These are phyloP conservation scores for Pleurotus ostreatus DNA, from an alignment of 768 basidiomycete genomes.

Conservation along the genomic window DNA sequence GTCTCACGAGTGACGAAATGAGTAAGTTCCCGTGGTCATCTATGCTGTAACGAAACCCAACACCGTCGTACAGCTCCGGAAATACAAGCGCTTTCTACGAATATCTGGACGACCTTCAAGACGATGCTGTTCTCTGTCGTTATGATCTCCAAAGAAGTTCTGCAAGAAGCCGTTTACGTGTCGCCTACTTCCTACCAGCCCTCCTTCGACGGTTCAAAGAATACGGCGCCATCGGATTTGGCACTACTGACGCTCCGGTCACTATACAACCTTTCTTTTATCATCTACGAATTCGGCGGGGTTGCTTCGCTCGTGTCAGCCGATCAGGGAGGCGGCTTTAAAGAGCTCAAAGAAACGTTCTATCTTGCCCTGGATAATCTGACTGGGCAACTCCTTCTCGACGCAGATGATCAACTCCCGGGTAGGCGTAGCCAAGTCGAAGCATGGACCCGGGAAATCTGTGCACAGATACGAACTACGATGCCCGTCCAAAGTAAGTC, in stretches of 20 bases:
- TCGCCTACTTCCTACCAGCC: conserved; percentile 29
- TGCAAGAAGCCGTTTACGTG: conserved; percentile 52
- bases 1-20: conserved; percentile 24
- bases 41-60: conserved; percentile 3
- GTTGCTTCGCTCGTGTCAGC: conserved; percentile 41
- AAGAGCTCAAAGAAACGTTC: conserved; percentile 70
- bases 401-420: not conserved
- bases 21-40: conserved; percentile 16
- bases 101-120: conserved; percentile 68
- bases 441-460: conserved; percentile 22
- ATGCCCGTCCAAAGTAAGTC: not conserved
- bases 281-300: conserved; percentile 79
- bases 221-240: conserved; percentile 34
- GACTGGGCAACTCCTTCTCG: conserved; percentile 23
- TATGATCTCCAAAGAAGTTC: conserved; percentile 62
- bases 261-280: conserved; percentile 67
- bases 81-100: conserved; percentile 39
- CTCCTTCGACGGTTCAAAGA: conserved; percentile 15
- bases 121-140: conserved; percentile 70
- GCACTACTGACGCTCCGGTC: conserved; percentile 52
- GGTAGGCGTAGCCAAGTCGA: conserved; percentile 11
- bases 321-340: conserved; percentile 47
- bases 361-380: conserved; percentile 78
- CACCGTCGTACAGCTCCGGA: conserved; percentile 30
- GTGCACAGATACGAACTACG: not conserved